These are phyloP conservation scores for Candida sithepensis DNA, from an alignment of 805 yeast species.

Conservation along the genomic window DNA sequence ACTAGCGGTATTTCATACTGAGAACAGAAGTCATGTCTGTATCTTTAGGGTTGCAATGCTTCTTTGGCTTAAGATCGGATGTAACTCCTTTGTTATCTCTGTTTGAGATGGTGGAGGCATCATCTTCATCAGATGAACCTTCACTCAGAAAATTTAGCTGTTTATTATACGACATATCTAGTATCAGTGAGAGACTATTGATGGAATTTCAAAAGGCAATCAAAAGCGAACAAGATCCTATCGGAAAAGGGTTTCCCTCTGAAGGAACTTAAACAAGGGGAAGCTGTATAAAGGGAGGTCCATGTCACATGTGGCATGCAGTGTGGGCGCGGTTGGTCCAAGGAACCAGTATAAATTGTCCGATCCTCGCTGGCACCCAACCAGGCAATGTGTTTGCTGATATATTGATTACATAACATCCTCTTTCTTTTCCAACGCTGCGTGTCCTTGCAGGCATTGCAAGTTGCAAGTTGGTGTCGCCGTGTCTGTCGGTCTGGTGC, in stretches of 20 bases:
- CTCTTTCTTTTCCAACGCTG: too few relatives aligned
- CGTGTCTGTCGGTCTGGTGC: too few relatives aligned
- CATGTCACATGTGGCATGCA: too few relatives aligned
- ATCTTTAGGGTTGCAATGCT: background rate
- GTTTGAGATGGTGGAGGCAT: background rate
- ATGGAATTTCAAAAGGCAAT: background rate
- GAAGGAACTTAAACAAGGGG: background rate
- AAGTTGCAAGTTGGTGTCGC: too few relatives aligned
- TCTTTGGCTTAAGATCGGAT: background rate
- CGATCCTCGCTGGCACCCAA: too few relatives aligned
- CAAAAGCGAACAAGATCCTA: too few relatives aligned
- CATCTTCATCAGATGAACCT: conserved; percentile 17
- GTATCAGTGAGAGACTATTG: background rate
- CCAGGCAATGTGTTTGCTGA: too few relatives aligned
- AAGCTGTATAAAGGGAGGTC: background rate
- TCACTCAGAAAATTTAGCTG: conserved; percentile 17
- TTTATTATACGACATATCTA: conserved; percentile 18
- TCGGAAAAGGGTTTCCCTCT: background rate
- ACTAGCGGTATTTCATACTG: conserved; percentile 17
- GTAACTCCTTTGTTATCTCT: background rate
- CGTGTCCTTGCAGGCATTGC: too few relatives aligned
- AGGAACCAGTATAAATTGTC: too few relatives aligned
- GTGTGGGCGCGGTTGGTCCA: too few relatives aligned
- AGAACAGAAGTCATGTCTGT: conserved; percentile 5
- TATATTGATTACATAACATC: too few relatives aligned